phyloP scores from a whole-genome alignment of 805 yeast species.

The Torulaspora delbrueckii region DNA sequence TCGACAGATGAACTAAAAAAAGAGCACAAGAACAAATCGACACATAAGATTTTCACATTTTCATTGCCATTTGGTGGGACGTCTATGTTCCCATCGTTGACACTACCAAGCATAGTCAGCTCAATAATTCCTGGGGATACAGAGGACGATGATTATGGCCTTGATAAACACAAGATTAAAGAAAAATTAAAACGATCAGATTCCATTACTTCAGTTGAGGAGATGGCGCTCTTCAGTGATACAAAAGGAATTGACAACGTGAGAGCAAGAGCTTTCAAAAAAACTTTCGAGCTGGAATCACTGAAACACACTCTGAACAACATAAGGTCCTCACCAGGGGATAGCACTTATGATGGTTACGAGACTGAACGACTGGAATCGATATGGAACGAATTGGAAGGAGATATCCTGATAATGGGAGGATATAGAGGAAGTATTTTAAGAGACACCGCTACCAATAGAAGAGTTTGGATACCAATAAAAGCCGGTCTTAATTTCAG shows the following conservation, averaged over 20 bases:
- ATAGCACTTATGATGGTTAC: conserved; percentile 27
- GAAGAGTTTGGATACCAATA: conserved; percentile 80
- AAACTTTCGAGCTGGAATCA: conserved; percentile 50
- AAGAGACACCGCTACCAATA: conserved; percentile 56
- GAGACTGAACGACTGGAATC: conserved; percentile 33
- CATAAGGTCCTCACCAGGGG: conserved; percentile 21
- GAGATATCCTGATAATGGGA: conserved; percentile 77
- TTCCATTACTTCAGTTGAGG: conserved; percentile 58
- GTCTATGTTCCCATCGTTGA: conserved; percentile 17
- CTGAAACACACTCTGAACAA: conserved; percentile 24
- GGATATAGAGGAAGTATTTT: conserved; percentile 85
- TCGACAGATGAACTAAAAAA: neutral
- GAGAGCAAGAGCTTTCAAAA: conserved; percentile 63
- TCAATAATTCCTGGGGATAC: conserved; percentile 19
- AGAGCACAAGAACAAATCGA: neutral
- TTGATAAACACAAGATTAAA: conserved; percentile 19
- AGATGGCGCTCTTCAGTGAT: conserved; percentile 51
- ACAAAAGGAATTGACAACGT: conserved; percentile 60
- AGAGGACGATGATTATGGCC: neutral
- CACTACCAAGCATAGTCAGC: conserved; percentile 10
- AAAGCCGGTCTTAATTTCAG: conserved; percentile 77
- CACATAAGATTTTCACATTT: conserved; percentile 37
- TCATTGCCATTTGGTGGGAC: conserved; percentile 39
- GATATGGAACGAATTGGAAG: conserved; percentile 58
- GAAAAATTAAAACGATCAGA: conserved; percentile 45